These are phyloP conservation scores for Oryza punctata DNA, from an alignment of 176 grass and related monocot genomes.

Conservation along the genomic window DNA sequence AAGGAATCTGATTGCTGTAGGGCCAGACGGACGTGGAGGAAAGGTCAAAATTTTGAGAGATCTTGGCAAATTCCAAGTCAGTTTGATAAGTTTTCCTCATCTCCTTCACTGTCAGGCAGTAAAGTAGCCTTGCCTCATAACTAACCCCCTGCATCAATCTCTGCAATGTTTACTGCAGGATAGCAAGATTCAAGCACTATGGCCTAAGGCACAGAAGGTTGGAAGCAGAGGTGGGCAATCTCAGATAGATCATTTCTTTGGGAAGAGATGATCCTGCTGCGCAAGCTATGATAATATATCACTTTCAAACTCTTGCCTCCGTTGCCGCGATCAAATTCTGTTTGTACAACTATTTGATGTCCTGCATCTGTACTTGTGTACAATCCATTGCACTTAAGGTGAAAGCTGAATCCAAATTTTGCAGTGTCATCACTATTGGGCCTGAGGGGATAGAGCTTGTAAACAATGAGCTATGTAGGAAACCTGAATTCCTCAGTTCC, in stretches of 20 bases:
- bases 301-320: neutral
- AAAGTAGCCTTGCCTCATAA: neutral
- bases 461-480: neutral
- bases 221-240: conserved; percentile 66
- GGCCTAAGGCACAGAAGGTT: conserved; percentile 57
- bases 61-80: conserved; percentile 51
- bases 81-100: conserved; percentile 7
- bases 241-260: conserved; percentile 85
- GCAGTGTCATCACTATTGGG: neutral
- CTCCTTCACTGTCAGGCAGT: conserved; percentile 3
- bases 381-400: neutral
- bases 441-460: neutral
- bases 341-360: neutral
- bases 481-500: conserved; percentile 5
- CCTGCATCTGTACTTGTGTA: neutral
- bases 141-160: conserved; percentile 1
- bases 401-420: conserved; percentile 30
- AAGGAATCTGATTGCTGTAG: conserved; percentile 74
- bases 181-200: conserved; percentile 44
- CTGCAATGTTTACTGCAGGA: conserved; percentile 32
- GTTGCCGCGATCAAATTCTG: neutral
- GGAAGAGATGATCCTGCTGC: conserved; percentile 51
- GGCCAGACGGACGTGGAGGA: conserved; percentile 78
- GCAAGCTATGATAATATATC: neutral
- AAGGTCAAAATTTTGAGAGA: conserved; percentile 84